Evolutionary conservation across 2,329 filamentous ascomycete genomes (phyloP), one percentile per base, ranked within the genome.

Genomic region (Trichoderma cornu-damae): DNA sequence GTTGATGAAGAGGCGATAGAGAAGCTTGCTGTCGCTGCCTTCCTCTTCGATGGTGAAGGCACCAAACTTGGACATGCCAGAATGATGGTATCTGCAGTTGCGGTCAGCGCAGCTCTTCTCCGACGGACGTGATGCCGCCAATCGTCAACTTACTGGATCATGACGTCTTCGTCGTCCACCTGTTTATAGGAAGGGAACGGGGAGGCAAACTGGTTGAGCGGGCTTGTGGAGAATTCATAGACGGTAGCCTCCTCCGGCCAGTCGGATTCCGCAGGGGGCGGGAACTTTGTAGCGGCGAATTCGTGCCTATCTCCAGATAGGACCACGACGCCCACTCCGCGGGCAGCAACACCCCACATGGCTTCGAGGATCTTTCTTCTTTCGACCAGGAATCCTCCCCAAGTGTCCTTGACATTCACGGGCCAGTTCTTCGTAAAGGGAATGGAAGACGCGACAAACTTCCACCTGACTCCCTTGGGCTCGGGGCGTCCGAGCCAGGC

Each of bases 401-500:
- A 99, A 0, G 94, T 97, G 68, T 99, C 94, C 60, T 86, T 79
- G 2, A 84, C 85, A 62, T 94, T 93, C 62, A 96, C 83, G 22
- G 85, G 87, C 93, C 94, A 99, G 72, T 99, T 99, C 75, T 96
- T 96, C 6, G 94, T 97, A 69, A 99, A 96, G 0, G 94, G 94
- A 4, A 97, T 88, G 16, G 89, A 92, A 37, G 89, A 92, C 16
- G 92, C 86, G 50, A 99, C 78, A 65, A 99, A 85, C 75, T 97
- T 97, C 93, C 94, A 99, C 66, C 87, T 86, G 0, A 96, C 86
- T 1, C 90, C 90, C 28, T 77, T 75, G 0, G 89, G 87, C 61
- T 90, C 88, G 0, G 88, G 85, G 1, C 81, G 83, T 9, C 77
- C 76, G 18, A 99, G 79, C 81, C 88, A 99, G 3, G 79, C 78